Conservation (phyloP, 2,329 filamentous ascomycete genomes). For the Alternaria hordeiaustralica region DNA sequence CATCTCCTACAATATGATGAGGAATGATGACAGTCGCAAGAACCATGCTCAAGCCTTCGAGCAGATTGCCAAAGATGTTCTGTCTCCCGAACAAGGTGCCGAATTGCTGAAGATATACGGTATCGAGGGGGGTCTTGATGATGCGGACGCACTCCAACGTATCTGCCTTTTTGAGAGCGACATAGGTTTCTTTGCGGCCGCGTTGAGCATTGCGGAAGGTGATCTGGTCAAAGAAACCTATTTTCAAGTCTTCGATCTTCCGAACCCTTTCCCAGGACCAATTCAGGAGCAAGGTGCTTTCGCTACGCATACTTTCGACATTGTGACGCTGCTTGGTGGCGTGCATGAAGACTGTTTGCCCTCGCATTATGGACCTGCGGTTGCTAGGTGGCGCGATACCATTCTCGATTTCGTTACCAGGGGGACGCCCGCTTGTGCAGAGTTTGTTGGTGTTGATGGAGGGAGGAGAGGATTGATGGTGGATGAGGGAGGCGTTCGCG, state of each 20-base stretch:
- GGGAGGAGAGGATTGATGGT: conserved; percentile 12
- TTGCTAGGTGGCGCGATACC: conserved; percentile 14
- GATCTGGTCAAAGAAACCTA: conserved; percentile 18
- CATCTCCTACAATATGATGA: conserved; percentile 27
- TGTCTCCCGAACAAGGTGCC: neutral
- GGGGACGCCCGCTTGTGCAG: conserved; percentile 14
- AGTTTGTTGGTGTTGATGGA: conserved; percentile 6
- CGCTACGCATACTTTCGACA: conserved; percentile 28
- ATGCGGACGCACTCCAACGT: conserved; percentile 16
- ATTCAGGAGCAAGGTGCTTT: conserved; percentile 15
- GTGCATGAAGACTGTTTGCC: conserved; percentile 17
- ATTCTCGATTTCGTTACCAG: conserved; percentile 19
- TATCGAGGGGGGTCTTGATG: neutral
- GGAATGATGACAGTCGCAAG: conserved; percentile 7
- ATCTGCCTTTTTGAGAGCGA: conserved; percentile 28
- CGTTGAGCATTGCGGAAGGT: conserved; percentile 9
- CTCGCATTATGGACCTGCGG: conserved; percentile 7
- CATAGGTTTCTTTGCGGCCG: conserved; percentile 26
- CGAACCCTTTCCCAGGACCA: conserved; percentile 20
- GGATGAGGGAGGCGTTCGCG: conserved; percentile 9
- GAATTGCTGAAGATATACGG: conserved; percentile 9
- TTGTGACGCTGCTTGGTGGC: conserved; percentile 21
- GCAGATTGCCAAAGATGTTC: conserved; percentile 1
- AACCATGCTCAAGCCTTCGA: conserved; percentile 7
- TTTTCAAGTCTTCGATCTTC: conserved; percentile 25